Evolutionary conservation across 2,329 filamentous ascomycete species (phyloP), one percentile per base, ranked within the genome.

Genomic region (Venturia oleaginea): DNA sequence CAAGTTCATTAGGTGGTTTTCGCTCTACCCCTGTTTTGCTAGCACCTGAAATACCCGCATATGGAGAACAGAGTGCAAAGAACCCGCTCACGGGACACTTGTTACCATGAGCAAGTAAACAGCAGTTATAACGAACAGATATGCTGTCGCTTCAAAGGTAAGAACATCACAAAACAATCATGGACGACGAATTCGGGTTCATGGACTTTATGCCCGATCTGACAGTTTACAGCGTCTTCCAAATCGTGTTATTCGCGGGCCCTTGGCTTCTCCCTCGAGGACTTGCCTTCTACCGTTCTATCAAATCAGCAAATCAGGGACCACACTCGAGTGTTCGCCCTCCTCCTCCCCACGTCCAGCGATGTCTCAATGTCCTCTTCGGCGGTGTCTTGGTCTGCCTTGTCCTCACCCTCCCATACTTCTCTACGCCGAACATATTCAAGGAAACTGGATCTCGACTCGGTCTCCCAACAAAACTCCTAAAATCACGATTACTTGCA

Each of bases 351-450:
- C 72, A 76, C 51, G 83, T 84, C 62, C 76, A 79, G n/a, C 77
- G 85, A 73, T 77, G 86, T 65, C 78, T 91, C 71, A 76, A 80
- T 65, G 71, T 90, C 70, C 79, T 94, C 70, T 78, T 84, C 72
- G 63, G 83, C 69, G 78, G 80, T 67, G 79, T 79, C 57, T 68
- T 80, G 55, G 67, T 82, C 65, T 83, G 81, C 68, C 75, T 90
- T 62, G 70, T 86, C 65, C 82, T 85, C 65, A 86, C 88, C 19
- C 77, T 93, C 0, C 87, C 91, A 0, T 68, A 77, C 65, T 86
- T 91, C 71, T 79, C 84, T 6, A 88, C 90, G 4, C 86, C 91
- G 73, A 97, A 97, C 77, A 79, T 97, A 74, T 96, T 97, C 80
- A 72, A 76, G 37, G 75, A 80, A 22, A 97, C 93, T 0, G 81